Conservation (phyloP, 257 asterid genomes). For the Petunia secreta region DNA sequence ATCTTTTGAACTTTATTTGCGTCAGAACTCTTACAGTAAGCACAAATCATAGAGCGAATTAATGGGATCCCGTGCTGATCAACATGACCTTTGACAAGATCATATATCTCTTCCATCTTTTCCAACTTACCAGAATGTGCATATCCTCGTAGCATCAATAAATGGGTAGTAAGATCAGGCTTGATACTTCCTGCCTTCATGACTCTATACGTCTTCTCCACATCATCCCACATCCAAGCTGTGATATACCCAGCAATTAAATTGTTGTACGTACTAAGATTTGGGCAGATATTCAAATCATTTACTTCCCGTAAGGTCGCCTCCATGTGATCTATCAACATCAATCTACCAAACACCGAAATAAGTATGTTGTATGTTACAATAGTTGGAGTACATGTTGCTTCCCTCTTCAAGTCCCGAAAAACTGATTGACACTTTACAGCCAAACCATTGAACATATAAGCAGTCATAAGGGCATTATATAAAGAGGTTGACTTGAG, state of each 20-base stretch:
- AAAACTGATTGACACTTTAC: conserved; percentile 60
- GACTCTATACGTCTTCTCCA: conserved; percentile 65
- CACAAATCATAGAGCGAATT: conserved; percentile 70
- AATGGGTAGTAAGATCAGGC: conserved; percentile 55
- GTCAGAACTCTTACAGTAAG: conserved; percentile 67
- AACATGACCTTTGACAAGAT: conserved; percentile 53
- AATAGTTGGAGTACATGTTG: conserved; percentile 61
- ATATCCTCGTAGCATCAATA: conserved; percentile 84
- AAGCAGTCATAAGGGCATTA: conserved; percentile 79
- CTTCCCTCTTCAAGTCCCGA: conserved; percentile 59
- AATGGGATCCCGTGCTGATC: conserved; percentile 41
- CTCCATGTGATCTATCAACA: conserved; percentile 83
- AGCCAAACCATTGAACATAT: conserved; percentile 50
- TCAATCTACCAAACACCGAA: conserved; percentile 64
- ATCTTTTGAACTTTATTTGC: conserved; percentile 59
- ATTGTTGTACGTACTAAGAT: conserved; percentile 54
- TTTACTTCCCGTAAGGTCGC: conserved; percentile 56
- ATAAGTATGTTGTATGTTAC: conserved; percentile 83
- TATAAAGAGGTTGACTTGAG: conserved; percentile 53
- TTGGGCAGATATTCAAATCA: conserved; percentile 54
- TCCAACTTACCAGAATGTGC: conserved; percentile 70
- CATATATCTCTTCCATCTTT: conserved; percentile 78
- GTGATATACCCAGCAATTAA: conserved; percentile 79
- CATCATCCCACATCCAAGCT: conserved; percentile 85
- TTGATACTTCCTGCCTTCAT: conserved; percentile 55